Conservation (phyloP, 2,329 filamentous ascomycete species). For the Remersonia thermophila region DNA sequence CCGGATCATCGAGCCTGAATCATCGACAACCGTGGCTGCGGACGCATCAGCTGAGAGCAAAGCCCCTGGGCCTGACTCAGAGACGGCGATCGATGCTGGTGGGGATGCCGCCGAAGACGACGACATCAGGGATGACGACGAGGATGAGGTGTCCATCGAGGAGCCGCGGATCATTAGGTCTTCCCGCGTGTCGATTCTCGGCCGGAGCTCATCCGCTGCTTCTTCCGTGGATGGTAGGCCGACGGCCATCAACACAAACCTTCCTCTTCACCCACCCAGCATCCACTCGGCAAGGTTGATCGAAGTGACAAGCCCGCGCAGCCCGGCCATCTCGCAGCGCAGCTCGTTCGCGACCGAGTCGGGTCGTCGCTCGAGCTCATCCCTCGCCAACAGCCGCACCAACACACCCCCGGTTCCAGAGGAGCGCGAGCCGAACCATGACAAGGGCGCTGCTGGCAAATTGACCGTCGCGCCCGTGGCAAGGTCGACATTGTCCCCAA, state of each 20-base stretch:
- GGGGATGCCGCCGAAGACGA: constrained; percentile 2
- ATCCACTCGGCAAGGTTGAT: constrained; percentile 46
- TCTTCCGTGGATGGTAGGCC: constrained; percentile 34
- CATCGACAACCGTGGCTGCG: neutral
- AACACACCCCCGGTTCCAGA: constrained; percentile 32
- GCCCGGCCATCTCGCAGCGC: constrained; percentile 35
- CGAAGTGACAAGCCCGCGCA: constrained; percentile 41
- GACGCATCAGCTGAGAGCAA: neutral
- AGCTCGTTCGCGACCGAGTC: constrained; percentile 36
- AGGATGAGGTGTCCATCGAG: constrained; percentile 45
- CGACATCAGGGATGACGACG: constrained; percentile 23
- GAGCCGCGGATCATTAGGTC: constrained; percentile 46
- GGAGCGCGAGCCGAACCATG: constrained; percentile 18
- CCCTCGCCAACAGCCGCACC: constrained; percentile 28
- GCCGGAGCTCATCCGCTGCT: constrained; percentile 35
- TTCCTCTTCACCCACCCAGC: constrained; percentile 34
- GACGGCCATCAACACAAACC: constrained; percentile 25
- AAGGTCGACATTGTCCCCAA: constrained; percentile 14
- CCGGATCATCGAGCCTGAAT: neutral
- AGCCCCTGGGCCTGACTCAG: too few species aligned
- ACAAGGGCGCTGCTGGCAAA: constrained; percentile 8
- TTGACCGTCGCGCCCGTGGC: constrained; percentile 10
- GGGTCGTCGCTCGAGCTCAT: constrained; percentile 25
- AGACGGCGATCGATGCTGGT: too few species aligned
- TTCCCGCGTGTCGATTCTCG: constrained; percentile 41